Evolutionary conservation across 2,329 filamentous ascomycete genomes (phyloP).

Genomic region (Tothia fuscella): DNA sequence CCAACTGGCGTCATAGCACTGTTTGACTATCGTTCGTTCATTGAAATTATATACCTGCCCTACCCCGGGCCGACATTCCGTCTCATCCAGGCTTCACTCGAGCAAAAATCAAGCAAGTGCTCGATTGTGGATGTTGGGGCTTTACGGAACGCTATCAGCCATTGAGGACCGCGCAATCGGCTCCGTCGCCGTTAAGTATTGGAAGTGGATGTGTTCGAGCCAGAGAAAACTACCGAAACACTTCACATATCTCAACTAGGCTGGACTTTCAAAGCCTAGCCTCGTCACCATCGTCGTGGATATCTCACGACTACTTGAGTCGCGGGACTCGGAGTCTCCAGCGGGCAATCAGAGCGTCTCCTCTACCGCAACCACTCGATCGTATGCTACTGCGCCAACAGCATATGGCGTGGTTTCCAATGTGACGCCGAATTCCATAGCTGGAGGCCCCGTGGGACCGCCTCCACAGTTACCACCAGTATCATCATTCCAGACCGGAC

Average conservation of each 20-base stretch:
- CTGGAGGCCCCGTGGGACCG: constrained; percentile 7
- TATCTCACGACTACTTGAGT: constrained; percentile 83
- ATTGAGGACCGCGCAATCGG: too few species aligned
- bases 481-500: constrained; percentile 1
- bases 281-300: constrained; percentile 63
- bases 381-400: constrained; percentile 1
- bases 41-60: too few species aligned
- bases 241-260: constrained; percentile 29
- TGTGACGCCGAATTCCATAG: constrained; percentile 13
- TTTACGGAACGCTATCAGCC: too few species aligned
- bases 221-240: too few species aligned
- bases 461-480: constrained; percentile 15
- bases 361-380: constrained; percentile 11
- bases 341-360: constrained; percentile 31
- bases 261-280: constrained; percentile 30
- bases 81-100: too few species aligned
- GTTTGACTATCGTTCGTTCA: too few species aligned
- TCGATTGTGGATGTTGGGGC: too few species aligned
- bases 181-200: too few species aligned
- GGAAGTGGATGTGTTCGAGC: too few species aligned
- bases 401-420: not conserved
- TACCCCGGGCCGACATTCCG: too few species aligned
- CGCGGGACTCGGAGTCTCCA: constrained; percentile 58
- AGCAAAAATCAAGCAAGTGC: too few species aligned
- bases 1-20: too few species aligned